Evolutionary conservation across 345 rosid genomes (phyloP).

Genomic region (Aethionema arabicum): DNA sequence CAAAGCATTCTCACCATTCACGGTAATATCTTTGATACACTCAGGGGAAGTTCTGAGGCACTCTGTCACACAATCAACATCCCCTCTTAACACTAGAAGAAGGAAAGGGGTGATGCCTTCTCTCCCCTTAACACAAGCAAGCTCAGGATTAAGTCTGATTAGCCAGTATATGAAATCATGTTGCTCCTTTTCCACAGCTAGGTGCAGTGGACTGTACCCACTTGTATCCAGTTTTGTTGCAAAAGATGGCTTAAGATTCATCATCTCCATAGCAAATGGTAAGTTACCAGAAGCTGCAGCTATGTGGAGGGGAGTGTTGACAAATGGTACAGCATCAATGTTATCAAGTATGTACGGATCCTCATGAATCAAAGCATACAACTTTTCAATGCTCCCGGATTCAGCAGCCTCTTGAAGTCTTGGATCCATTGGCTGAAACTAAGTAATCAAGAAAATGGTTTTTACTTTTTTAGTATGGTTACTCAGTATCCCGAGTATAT

Average conservation of each 20-base stretch:
- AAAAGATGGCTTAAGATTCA: too few species aligned
- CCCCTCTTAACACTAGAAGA: neutral
- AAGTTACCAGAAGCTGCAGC: constrained; percentile 28
- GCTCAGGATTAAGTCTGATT: neutral
- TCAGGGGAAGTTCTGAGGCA: constrained; percentile 20
- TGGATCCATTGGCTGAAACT: too few species aligned
- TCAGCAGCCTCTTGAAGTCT: too few species aligned
- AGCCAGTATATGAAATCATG: neutral
- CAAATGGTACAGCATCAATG: constrained; percentile 21
- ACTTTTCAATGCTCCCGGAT: too few species aligned
- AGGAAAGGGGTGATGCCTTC: constrained; percentile 27
- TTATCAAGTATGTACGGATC: neutral
- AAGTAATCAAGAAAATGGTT: too few species aligned
- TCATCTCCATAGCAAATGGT: too few species aligned
- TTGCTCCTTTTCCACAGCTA: constrained; percentile 24
- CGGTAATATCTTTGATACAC: constrained; percentile 21
- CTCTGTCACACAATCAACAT: neutral
- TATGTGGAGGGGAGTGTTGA: constrained; percentile 35
- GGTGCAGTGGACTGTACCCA: constrained; percentile 33
- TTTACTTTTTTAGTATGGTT: too few species aligned
- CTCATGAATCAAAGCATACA: too few species aligned
- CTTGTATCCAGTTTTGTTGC: neutral
- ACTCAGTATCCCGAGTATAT: too few species aligned
- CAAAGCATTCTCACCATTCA: constrained; percentile 4
- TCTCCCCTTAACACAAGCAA: constrained; percentile 25